Evolutionary conservation across 306 rosid species (phyloP), one percentile per base, ranked within the genome.

Genomic region (Senna tora): DNA sequence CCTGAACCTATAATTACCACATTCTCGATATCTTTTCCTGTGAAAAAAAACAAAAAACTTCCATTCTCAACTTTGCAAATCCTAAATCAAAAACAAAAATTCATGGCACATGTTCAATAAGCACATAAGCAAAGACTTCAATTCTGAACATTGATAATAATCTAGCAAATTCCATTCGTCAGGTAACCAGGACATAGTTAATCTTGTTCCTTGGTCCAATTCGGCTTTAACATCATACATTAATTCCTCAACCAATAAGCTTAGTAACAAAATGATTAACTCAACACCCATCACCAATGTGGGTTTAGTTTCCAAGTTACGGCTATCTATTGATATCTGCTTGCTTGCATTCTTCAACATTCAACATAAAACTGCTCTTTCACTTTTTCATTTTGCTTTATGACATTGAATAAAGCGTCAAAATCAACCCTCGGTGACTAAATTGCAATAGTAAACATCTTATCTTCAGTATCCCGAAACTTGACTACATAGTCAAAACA

Each of bases 1-100:
- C 98, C 97, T 19, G 98, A 90, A 39, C 98, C 98, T 65, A 91
- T 67, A 55, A 93, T 91, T 51, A 91, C 97, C 79, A 93, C 76
- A 85, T 93, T 93, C 86, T 91, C 98, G 30, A 93, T 66, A 25
- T 47, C 88, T 11, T 79, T 65, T 42, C 71, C 93, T 87, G 90
- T 65, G 53, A 75, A 62, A 76, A 56, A 28, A 61, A 69, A 60
- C 51, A 46, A 25, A 15, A 5, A 41, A 41, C 0, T 6, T 41
- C 25, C 53, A 69, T 34, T 0, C 57, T 69, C 71, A 77, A 47
- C 58, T 66, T 65, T 38, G 47, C 61, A 69, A 8, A 39, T 49
- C 30, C 13, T 17, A 22, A 34, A 15, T 6, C 61, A 39, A 10
- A 63, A 43, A 43, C 13, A 3, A 2, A 57, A 57, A 38, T 57